Conservation (phyloP, 2,329 filamentous ascomycete genomes). For the Neonectria ditissima region DNA sequence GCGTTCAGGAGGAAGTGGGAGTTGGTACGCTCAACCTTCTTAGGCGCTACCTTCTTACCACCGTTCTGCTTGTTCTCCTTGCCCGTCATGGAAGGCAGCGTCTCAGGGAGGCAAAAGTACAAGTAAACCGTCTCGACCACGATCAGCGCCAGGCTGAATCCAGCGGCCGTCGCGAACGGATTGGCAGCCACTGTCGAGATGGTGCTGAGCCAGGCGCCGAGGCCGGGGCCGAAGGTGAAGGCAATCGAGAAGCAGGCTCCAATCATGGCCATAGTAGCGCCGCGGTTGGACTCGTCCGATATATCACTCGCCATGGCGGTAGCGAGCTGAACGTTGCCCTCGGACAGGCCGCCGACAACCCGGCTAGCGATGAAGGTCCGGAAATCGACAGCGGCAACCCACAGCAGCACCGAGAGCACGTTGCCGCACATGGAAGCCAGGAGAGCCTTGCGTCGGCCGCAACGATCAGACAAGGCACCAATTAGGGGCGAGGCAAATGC, state of each 20-base stretch:
- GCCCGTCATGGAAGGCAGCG: conserved; percentile 71
- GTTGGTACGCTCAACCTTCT: conserved; percentile 73
- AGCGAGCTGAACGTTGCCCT: conserved; percentile 96
- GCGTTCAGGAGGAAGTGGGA: conserved; percentile 85
- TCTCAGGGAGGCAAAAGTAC: conserved; percentile 88
- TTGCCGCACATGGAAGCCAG: conserved; percentile 94
- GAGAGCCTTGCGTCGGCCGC: conserved; percentile 88
- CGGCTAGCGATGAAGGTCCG: conserved; percentile 95
- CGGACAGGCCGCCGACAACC: conserved; percentile 90
- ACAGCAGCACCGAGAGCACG: conserved; percentile 90
- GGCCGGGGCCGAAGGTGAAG: conserved; percentile 94
- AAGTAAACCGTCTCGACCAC: conserved; percentile 89
- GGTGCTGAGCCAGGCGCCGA: conserved; percentile 87
- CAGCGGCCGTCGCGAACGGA: conserved; percentile 92
- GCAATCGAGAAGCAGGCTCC: conserved; percentile 97
- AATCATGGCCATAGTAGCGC: conserved; percentile 94
- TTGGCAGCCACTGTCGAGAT: conserved; percentile 85
- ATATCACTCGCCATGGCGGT: conserved; percentile 98
- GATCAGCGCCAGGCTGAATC: conserved; percentile 86
- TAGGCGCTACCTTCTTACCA: conserved; percentile 40
- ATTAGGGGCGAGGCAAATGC: conserved; percentile 93
- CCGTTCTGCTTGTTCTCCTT: conserved; percentile 39
- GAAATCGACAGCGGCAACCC: conserved; percentile 94
- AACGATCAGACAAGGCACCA: conserved; percentile 85
- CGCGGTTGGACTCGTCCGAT: conserved; percentile 84